Conservation (phyloP, 192 early-diverging fungal species). For the Backusella tarrabulga region DNA sequence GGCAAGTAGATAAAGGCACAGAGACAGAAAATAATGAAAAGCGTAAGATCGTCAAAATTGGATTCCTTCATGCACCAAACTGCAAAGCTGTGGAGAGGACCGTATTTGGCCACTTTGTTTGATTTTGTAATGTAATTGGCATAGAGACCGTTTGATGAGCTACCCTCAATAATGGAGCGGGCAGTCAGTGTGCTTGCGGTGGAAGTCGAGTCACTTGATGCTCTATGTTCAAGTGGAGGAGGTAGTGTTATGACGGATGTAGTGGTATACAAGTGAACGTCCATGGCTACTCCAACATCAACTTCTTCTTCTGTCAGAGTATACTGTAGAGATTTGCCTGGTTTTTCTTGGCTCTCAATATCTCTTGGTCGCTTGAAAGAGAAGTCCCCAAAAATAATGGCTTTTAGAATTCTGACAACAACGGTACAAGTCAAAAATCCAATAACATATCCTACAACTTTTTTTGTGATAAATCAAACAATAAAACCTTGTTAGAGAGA, state of each 20-base stretch:
- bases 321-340: neutral
- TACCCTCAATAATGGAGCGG: neutral
- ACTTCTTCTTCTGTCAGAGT: neutral
- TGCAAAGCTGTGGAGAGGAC: neutral
- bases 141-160: neutral
- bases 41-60: neutral
- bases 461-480: neutral
- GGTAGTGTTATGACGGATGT: neutral
- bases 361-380: neutral
- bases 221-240: neutral
- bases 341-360: neutral
- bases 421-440: neutral
- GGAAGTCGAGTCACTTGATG: neutral
- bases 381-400: neutral
- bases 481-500: neutral
- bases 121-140: neutral
- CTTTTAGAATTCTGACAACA: neutral
- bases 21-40: neutral
- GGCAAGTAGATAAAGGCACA: conserved; percentile 9
- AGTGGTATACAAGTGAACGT: neutral
- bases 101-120: neutral
- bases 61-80: conserved; percentile 12
- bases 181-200: neutral
- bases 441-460: conserved; percentile 3
- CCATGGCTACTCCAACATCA: neutral